These are phyloP conservation scores for Boletus rufocinnamomeus DNA, from an alignment of 768 basidiomycete species.

Conservation along the genomic window DNA sequence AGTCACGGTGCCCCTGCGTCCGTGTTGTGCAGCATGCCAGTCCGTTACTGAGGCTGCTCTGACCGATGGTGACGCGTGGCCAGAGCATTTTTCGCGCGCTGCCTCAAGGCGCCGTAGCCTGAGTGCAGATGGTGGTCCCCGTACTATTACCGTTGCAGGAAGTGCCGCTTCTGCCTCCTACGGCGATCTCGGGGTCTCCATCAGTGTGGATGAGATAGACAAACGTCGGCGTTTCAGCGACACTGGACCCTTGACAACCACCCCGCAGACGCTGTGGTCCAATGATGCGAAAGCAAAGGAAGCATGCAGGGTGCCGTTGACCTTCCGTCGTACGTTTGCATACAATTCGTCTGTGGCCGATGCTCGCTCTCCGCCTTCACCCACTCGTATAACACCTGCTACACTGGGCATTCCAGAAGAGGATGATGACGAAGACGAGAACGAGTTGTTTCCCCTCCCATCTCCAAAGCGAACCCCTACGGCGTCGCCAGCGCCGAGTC, in stretches of 20 bases:
- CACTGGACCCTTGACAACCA: slow-evolving; percentile 1
- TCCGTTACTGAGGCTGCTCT: slow-evolving; percentile 57
- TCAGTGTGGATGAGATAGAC: slow-evolving; percentile 68
- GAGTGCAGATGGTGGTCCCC: slow-evolving; percentile 39
- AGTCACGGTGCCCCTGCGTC: slow-evolving; percentile 65
- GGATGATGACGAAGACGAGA: slow-evolving; percentile 52
- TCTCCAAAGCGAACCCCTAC: slow-evolving; percentile 57
- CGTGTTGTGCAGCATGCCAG: slow-evolving; percentile 69
- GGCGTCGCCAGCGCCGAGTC: slow-evolving; percentile 41
- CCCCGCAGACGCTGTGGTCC: not conserved
- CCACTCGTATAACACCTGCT: slow-evolving; percentile 11
- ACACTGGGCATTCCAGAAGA: slow-evolving; percentile 37
- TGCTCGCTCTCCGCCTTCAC: slow-evolving; percentile 12
- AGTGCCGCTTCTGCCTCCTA: slow-evolving; percentile 34
- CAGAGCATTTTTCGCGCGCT: slow-evolving; percentile 62
- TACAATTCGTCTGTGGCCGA: not conserved
- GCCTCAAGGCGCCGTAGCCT: slow-evolving; percentile 58
- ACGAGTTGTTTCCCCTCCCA: slow-evolving; percentile 59
- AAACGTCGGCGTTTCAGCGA: slow-evolving; percentile 54
- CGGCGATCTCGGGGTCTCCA: slow-evolving; percentile 32
- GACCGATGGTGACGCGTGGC: slow-evolving; percentile 57
- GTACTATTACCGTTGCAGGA: slow-evolving; percentile 31
- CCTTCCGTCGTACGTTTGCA: not conserved
- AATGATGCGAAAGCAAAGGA: slow-evolving; percentile 1
- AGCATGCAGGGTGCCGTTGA: not conserved